Evolutionary conservation across 192 early-diverging fungal genomes (phyloP).

Genomic region (Coemansia sp.): DNA sequence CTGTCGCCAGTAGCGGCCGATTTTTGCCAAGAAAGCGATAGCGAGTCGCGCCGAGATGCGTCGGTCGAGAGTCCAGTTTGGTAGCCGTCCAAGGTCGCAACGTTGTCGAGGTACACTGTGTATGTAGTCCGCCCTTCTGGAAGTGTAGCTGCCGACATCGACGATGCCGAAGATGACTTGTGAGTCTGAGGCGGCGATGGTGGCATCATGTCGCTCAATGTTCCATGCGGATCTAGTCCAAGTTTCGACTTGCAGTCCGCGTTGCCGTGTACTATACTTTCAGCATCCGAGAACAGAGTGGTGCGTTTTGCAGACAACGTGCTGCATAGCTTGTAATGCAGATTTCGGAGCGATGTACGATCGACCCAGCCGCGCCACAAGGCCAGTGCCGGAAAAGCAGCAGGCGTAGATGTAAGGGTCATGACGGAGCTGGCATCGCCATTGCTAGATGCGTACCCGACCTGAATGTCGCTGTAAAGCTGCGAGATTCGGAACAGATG

Average conservation of each 20-base stretch:
- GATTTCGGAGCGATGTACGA: constrained; percentile 15
- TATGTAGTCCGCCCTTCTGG: constrained; percentile 4
- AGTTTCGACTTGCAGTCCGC: background rate
- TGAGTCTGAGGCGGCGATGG: constrained; percentile 37
- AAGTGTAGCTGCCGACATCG: background rate
- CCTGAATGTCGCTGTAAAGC: constrained; percentile 29
- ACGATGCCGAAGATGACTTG: constrained; percentile 14
- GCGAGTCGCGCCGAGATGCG: constrained; percentile 16
- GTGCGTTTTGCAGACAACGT: constrained; percentile 11
- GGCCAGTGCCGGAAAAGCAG: constrained; percentile 23
- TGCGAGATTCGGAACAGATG: constrained; percentile 48
- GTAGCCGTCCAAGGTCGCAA: constrained; percentile 16
- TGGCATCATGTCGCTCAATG: constrained; percentile 1
- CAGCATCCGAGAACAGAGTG: background rate
- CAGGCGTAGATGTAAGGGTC: background rate
- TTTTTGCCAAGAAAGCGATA: constrained; percentile 32
- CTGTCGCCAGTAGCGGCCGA: background rate
- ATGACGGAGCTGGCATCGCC: background rate
- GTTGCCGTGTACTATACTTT: background rate
- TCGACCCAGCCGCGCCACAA: constrained; percentile 53
- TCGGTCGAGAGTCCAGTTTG: constrained; percentile 28
- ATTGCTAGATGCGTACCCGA: constrained; percentile 6
- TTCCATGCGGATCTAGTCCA: background rate
- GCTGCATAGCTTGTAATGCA: constrained; percentile 21
- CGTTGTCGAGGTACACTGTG: constrained; percentile 30